These are phyloP conservation scores for Aleurites moluccanus DNA, from an alignment of 441 rosid species.

Conservation along the genomic window DNA sequence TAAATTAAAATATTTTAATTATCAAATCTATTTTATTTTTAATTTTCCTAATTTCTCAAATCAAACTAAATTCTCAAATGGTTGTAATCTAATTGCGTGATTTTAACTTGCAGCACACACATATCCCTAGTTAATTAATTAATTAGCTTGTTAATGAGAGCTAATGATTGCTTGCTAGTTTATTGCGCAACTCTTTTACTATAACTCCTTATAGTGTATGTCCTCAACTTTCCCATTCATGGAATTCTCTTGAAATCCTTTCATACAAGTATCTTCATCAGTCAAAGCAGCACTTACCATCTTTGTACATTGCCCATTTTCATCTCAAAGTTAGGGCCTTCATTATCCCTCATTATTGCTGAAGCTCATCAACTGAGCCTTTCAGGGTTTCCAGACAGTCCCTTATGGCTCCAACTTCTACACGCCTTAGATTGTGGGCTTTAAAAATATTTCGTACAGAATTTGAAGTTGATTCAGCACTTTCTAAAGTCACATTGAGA, in stretches of 20 bases:
- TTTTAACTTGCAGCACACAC: no score
- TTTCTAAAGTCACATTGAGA: constrained; percentile 29
- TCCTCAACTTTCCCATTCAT: constrained; percentile 29
- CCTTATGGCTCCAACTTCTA: constrained; percentile 31
- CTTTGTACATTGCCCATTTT: constrained; percentile 34
- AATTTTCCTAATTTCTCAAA: no score
- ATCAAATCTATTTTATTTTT: no score
- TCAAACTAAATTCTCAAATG: no score
- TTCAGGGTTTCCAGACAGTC: constrained; percentile 37
- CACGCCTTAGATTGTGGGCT: constrained; percentile 13
- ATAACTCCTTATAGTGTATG: constrained; percentile 19
- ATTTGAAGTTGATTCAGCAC: constrained; percentile 20
- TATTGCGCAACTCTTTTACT: constrained; percentile 33
- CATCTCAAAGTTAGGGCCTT: constrained; percentile 36
- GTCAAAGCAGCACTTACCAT: constrained; percentile 53
- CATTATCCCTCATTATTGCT: constrained; percentile 31
- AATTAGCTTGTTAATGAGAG: constrained; percentile 30
- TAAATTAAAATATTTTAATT: no score
- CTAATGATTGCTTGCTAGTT: constrained; percentile 47
- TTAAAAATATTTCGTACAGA: constrained; percentile 11
- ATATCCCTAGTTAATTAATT: neutral
- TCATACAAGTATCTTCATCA: constrained; percentile 42
- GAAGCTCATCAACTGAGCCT: constrained; percentile 30
- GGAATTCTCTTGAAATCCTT: constrained; percentile 30
- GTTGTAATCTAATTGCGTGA: no score